Conservation (phyloP, 495 filamentous ascomycete genomes). For the Hypoxylon cercidicola region DNA sequence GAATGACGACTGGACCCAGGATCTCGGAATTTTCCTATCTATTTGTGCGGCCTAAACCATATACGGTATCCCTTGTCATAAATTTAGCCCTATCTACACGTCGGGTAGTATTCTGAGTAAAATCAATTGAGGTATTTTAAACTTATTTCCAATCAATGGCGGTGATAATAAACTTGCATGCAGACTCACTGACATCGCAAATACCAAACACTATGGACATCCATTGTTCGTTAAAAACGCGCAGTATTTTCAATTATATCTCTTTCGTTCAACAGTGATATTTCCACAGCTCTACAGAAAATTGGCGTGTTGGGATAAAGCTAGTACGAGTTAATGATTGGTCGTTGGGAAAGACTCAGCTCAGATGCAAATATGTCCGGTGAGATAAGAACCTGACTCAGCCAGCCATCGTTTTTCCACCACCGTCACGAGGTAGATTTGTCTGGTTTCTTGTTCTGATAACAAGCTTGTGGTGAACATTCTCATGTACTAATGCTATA, state of each 20-base stretch:
- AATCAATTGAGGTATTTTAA: slow-evolving; percentile 22
- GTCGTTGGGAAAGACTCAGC: not conserved
- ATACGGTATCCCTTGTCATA: no score
- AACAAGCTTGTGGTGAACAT: no score
- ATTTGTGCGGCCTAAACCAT: slow-evolving; percentile 11
- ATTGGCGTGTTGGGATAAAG: no score
- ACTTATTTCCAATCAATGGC: no score
- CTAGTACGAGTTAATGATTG: not conserved
- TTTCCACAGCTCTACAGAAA: no score
- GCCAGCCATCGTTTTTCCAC: not conserved
- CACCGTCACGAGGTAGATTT: no score
- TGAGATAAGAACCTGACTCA: not conserved
- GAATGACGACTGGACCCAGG: slow-evolving; percentile 14
- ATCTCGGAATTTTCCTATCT: slow-evolving; percentile 23
- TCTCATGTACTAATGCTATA: no score
- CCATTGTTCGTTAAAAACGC: not conserved
- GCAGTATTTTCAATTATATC: not conserved
- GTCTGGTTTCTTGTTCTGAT: no score
- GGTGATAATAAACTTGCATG: no score
- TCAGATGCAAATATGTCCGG: not conserved
- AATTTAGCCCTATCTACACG: no score
- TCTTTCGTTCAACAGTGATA: no score
- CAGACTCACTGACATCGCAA: no score
- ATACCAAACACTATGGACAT: not conserved
- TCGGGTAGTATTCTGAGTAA: slow-evolving; percentile 7